Conservation (phyloP, 495 filamentous ascomycete genomes). For the Lophiotrema nucula region DNA sequence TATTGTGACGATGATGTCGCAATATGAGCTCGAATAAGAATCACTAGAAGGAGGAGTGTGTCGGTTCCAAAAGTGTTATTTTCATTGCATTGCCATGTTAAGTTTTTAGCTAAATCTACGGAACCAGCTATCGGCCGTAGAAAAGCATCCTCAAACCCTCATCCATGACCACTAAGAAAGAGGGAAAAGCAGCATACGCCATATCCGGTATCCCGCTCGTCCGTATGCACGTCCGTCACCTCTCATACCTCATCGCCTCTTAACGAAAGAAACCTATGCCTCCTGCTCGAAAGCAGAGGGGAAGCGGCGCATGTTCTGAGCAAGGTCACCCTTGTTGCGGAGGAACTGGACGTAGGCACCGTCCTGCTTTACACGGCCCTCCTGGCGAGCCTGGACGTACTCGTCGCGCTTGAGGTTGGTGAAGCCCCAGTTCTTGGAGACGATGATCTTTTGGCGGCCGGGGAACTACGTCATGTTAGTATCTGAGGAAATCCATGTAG, state of each 20-base stretch:
- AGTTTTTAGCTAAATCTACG: constrained; percentile 54
- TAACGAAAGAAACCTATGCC: constrained; percentile 31
- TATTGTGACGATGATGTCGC: too few species aligned
- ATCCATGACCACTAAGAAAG: constrained; percentile 14
- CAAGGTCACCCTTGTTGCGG: constrained; percentile 79
- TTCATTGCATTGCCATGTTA: background rate
- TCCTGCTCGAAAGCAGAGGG: constrained; percentile 73
- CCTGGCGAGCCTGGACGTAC: constrained; percentile 87
- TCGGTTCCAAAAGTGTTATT: background rate
- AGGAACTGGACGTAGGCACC: constrained; percentile 99
- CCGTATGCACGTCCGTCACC: constrained; percentile 1
- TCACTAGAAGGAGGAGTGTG: too few species aligned
- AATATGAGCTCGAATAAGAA: too few species aligned
- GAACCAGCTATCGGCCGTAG: background rate
- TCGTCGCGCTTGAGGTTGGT: constrained; percentile 95
- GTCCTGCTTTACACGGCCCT: constrained; percentile 86
- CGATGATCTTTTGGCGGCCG: constrained; percentile 99
- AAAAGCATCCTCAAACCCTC: constrained; percentile 4
- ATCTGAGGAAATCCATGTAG: background rate
- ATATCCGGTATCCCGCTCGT: constrained; percentile 26
- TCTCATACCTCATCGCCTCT: background rate
- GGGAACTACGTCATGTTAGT: constrained; percentile 64
- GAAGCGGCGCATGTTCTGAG: constrained; percentile 87
- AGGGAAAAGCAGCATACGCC: constrained; percentile 25
- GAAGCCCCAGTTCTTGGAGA: constrained; percentile 99